These are phyloP conservation scores for Trichosporon sp. DNA, from an alignment of 1,284 basidiomycete species.

Conservation along the genomic window DNA sequence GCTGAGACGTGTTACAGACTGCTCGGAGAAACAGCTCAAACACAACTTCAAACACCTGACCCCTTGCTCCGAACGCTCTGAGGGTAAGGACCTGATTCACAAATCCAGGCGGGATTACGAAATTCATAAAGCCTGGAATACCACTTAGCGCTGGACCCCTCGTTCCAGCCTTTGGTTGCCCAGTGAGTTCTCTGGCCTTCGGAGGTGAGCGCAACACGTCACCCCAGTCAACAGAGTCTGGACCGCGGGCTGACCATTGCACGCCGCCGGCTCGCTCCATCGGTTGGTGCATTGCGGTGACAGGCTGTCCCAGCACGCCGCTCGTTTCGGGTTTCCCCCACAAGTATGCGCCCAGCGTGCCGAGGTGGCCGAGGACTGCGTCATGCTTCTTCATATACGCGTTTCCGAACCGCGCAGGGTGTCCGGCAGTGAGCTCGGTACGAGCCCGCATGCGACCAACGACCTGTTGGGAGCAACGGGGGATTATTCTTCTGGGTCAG, in stretches of 20 bases:
- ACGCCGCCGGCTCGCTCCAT: background rate
- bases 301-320: background rate
- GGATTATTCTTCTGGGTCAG: background rate
- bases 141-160: background rate
- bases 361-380: background rate
- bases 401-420: too few species aligned
- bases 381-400: background rate
- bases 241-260: background rate
- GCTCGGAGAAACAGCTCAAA: slow-evolving; percentile 2
- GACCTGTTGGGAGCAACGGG: too few species aligned
- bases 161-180: background rate
- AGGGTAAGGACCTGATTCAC: slow-evolving; percentile 1
- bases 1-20: slow-evolving; percentile 8
- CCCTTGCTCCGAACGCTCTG: background rate
- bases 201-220: background rate
- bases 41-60: background rate
- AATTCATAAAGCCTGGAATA: slow-evolving; percentile 1
- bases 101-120: background rate
- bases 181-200: too few species aligned
- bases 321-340: too few species aligned
- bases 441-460: too few species aligned
- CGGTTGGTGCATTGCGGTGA: background rate
- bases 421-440: too few species aligned
- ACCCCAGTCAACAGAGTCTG: background rate
- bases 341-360: background rate